Conservation (phyloP, 805 yeast genomes). For the Candida silvicultrix region DNA sequence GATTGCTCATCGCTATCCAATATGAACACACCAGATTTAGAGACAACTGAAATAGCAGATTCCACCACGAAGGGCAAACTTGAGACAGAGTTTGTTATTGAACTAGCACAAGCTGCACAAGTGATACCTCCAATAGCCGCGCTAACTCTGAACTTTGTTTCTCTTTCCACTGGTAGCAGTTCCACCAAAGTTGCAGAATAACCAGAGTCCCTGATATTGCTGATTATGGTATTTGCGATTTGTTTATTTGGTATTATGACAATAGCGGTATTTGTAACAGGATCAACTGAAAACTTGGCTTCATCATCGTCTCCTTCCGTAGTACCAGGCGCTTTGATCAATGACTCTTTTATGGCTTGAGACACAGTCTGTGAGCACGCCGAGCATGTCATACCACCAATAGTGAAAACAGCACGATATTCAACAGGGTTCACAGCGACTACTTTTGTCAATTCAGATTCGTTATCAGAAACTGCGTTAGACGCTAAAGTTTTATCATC, state of each 20-base stretch:
- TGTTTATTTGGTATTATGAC: slow-evolving; percentile 48
- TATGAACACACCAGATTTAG: slow-evolving; percentile 58
- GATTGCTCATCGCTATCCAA: slow-evolving; percentile 35
- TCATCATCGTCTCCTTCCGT: slow-evolving; percentile 6
- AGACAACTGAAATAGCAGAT: slow-evolving; percentile 48
- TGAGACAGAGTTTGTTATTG: slow-evolving; percentile 42
- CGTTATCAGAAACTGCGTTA: slow-evolving; percentile 12
- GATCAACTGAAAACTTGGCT: slow-evolving; percentile 39
- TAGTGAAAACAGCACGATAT: slow-evolving; percentile 45
- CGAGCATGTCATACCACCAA: slow-evolving; percentile 68
- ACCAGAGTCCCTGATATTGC: slow-evolving; percentile 38
- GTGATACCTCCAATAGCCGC: slow-evolving; percentile 72
- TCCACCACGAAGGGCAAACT: slow-evolving; percentile 47
- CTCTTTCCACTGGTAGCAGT: slow-evolving; percentile 48
- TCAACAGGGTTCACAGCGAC: slow-evolving; percentile 17
- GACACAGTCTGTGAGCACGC: slow-evolving; percentile 49
- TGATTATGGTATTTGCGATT: slow-evolving; percentile 41
- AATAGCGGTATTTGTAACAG: slow-evolving; percentile 45
- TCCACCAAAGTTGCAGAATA: slow-evolving; percentile 49
- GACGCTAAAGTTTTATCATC: slow-evolving; percentile 12
- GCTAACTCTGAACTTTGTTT: slow-evolving; percentile 41
- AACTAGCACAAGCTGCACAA: slow-evolving; percentile 62
- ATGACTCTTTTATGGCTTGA: slow-evolving; percentile 28
- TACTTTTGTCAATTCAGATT: slow-evolving; percentile 22
- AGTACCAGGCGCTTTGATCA: slow-evolving; percentile 9